phyloP scores from a whole-genome alignment of 257 asterid species.

The Haberlea rhodopensis region DNA sequence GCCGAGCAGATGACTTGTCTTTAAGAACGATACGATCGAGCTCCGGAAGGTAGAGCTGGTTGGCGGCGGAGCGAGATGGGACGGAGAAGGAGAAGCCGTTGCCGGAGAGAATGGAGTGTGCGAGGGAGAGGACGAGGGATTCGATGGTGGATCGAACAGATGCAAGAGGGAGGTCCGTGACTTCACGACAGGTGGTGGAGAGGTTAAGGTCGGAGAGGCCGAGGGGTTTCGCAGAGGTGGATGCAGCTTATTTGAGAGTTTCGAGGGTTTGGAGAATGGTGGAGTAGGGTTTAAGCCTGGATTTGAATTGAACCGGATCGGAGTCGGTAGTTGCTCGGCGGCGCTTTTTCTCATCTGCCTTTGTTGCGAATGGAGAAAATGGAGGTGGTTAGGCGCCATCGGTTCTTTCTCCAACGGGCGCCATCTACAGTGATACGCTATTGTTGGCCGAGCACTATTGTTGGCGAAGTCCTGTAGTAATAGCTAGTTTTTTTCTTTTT shows the following conservation, averaged over 20 bases:
- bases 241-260: conserved; percentile 43
- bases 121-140: conserved; percentile 51
- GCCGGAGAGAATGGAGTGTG: conserved; percentile 78
- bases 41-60: conserved; percentile 86
- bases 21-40: conserved; percentile 83
- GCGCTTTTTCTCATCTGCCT: conserved; percentile 82
- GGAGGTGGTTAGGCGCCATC: conserved; percentile 29
- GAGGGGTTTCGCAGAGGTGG: conserved; percentile 45
- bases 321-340: conserved; percentile 47
- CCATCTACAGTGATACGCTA: too few species aligned
- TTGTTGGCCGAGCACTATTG: too few species aligned
- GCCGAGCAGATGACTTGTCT: conserved; percentile 68
- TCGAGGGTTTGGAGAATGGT: conserved; percentile 52
- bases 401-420: too few species aligned
- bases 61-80: conserved; percentile 82
- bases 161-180: conserved; percentile 62
- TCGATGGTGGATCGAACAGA: conserved; percentile 67
- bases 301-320: conserved; percentile 48
- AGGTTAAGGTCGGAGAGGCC: conserved; percentile 69
- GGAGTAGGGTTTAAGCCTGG: conserved; percentile 62
- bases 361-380: conserved; percentile 3
- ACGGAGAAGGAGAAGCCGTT: conserved; percentile 68
- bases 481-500: too few species aligned
- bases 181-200: conserved; percentile 75
- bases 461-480: too few species aligned